phyloP scores from a whole-genome alignment of 2,329 filamentous ascomycete species.

The Nothophaeocryptopus gaeumannii region DNA sequence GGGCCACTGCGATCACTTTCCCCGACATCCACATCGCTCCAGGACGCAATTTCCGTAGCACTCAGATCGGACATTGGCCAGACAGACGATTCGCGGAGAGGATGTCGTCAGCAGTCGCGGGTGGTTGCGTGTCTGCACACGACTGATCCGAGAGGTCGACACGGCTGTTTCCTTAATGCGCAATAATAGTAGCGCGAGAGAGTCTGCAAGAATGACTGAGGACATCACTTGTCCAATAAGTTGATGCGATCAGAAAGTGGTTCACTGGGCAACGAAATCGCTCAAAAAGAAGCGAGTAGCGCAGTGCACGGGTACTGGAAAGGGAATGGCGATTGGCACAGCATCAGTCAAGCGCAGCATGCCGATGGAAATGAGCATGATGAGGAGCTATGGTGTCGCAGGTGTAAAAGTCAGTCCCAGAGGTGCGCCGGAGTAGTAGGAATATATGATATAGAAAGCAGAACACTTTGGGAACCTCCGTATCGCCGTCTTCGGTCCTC shows the following conservation, averaged over 20 bases:
- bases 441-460: not conserved
- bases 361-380: not conserved
- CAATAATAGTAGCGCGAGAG: not conserved
- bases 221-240: not conserved
- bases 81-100: conserved; percentile 2
- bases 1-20: not conserved
- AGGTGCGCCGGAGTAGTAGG: too few relatives aligned
- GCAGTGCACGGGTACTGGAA: not conserved
- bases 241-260: not conserved
- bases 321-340: not conserved
- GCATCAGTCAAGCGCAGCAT: too few relatives aligned
- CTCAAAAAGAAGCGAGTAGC: not conserved
- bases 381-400: not conserved
- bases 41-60: too few relatives aligned
- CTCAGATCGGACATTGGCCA: not conserved
- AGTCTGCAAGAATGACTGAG: conserved; percentile 1
- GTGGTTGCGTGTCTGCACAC: not conserved
- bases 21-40: not conserved
- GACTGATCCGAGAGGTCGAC: not conserved
- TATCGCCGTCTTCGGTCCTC: too few relatives aligned
- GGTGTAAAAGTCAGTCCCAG: not conserved
- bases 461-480: not conserved
- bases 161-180: not conserved
- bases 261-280: conserved; percentile 1
- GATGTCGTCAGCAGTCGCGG: not conserved